Base-by-base conservation (phyloP, 2,329 filamentous ascomycete species). In the Alternaria infectoria region DNA sequence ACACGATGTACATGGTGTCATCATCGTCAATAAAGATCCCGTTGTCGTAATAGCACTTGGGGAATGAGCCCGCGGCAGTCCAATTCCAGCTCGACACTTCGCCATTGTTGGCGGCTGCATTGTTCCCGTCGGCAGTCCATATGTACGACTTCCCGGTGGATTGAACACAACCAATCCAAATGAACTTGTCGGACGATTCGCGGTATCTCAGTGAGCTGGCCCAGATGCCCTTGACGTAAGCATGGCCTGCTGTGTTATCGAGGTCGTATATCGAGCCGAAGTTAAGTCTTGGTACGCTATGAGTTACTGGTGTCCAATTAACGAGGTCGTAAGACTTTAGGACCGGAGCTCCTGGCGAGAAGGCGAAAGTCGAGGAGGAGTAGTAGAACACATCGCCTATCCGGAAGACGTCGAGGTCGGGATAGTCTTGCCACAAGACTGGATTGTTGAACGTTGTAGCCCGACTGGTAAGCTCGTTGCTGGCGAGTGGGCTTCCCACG, bases 11-110 rank as follows among this genome's bases (percentile, higher is more conserved):
- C 81, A 88, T 86, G 1, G 82, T 85, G 60, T 88, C 87, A 30
- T 88, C 82, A 23, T 87, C 85, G 54, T 89, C 87, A 32, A 89
- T 82, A n/a, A 89, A 72, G 0, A 89, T 73, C 0, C 87, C 86
- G 17, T 79, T 82, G 71, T 89, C 87, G 67, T 89, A 89, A 68
- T 86, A 88, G 73, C 86, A 89, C 1, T 72, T 80, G 0, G 75
- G 74, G 15, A 82, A 74, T 9, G 72, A 80, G 2, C 74, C 77
- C 40, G 69, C 65, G 49, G 81, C 76, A 11, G 64, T 79, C 84
- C 84, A 86, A 44, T 76, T 74, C 75, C 74, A 77, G 51, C 61
- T 66, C 2, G 62, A 47, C 1, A 78, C 76, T 45, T 77, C 75
- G 36, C 76, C 77, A 17, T 70, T 70, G 59, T 76, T 75, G 36